Percentiles rank a stretch among this genome's conserved stretches.
Evolutionary conservation across 441 rosid species (phyloP).

Genomic region (Erodium moschatum): DNA sequence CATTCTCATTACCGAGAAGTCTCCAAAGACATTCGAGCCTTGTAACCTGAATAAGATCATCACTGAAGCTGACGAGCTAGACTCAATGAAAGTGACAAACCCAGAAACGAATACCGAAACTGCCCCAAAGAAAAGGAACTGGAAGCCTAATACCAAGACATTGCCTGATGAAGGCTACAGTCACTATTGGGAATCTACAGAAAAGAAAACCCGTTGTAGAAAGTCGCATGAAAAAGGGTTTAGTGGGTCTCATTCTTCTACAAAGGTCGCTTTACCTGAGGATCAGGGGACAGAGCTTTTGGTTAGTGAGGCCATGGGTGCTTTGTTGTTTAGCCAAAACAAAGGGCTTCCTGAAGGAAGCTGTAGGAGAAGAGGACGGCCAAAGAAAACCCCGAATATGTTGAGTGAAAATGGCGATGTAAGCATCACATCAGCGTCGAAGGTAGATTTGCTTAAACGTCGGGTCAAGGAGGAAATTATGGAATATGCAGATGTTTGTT

Average conservation of each 20-base stretch:
- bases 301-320: conserved; percentile 23
- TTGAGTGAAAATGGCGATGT: conserved; percentile 20
- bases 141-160: conserved; percentile 61
- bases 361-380: conserved; percentile 28
- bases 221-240: conserved; percentile 26
- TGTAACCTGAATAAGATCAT: conserved; percentile 16
- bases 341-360: conserved; percentile 20
- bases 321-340: conserved; percentile 28
- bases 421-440: conserved; percentile 18
- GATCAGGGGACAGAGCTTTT: conserved; percentile 16
- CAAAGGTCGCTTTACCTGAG: conserved; percentile 26
- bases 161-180: conserved; percentile 66
- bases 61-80: conserved; percentile 19
- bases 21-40: conserved; percentile 22
- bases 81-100: conserved; percentile 26
- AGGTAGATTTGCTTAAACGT: conserved; percentile 20
- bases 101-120: conserved; percentile 28
- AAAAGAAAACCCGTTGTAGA: conserved; percentile 29
- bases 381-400: conserved; percentile 25
- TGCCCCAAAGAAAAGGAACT: conserved; percentile 43
- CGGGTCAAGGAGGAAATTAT: conserved; percentile 22
- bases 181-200: conserved; percentile 36
- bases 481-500: conserved; percentile 22
- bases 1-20: conserved; percentile 15
- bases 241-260: conserved; percentile 23